Evolutionary conservation across 345 rosid species (phyloP).

Genomic region (Clausena lansium): DNA sequence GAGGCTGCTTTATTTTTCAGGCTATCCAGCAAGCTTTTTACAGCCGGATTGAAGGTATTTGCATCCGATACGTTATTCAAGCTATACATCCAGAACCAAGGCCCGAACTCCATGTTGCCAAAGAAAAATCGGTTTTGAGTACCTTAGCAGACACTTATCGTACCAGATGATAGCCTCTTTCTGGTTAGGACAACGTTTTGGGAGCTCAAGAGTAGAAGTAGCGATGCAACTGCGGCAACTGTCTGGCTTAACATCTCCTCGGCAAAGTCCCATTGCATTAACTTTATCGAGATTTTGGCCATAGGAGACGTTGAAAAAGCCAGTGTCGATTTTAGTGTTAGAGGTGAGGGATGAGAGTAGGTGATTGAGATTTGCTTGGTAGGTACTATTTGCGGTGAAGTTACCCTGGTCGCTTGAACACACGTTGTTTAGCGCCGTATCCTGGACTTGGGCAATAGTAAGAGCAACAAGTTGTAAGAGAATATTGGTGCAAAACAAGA

Average conservation of each 20-base stretch:
- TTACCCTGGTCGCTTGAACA: conserved; percentile 35
- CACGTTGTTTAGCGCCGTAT: background rate
- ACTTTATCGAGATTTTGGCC: conserved; percentile 30
- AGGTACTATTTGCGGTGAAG: conserved; percentile 30
- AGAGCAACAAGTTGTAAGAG: background rate
- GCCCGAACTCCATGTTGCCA: conserved; percentile 22
- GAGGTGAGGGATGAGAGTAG: conserved; percentile 34
- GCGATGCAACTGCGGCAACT: conserved; percentile 36
- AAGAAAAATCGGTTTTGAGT: conserved; percentile 29
- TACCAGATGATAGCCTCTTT: conserved; percentile 38
- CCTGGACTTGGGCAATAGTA: conserved; percentile 8
- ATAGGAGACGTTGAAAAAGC: conserved; percentile 29
- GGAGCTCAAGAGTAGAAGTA: conserved; percentile 20
- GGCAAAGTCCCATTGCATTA: conserved; percentile 33
- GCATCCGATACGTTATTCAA: background rate
- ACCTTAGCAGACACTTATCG: conserved; percentile 39
- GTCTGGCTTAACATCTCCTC: conserved; percentile 38
- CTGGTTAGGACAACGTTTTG: conserved; percentile 12
- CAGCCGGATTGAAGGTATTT: background rate
- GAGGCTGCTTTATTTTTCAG: conserved; percentile 17
- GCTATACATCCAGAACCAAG: conserved; percentile 1
- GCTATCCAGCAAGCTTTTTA: conserved; percentile 8
- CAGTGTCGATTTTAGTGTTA: conserved; percentile 2
- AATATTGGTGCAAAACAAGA: background rate
- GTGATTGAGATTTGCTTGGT: conserved; percentile 30